Percentiles rank a stretch among this genome's conserved stretches.
phyloP scores from a whole-genome alignment of 345 rosid species.

The Corchorus capsularis region DNA sequence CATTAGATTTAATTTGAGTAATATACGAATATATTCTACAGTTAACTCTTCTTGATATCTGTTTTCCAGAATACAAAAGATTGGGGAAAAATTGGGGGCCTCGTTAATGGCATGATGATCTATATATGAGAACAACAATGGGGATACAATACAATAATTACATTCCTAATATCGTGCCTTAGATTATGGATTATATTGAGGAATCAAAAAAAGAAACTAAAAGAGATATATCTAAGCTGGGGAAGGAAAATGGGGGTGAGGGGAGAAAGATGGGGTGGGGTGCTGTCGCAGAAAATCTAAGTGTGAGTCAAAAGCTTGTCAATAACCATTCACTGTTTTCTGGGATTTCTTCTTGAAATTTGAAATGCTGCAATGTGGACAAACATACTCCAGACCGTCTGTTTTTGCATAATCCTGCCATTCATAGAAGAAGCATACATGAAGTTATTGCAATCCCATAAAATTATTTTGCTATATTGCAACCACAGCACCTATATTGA shows the following conservation, averaged over 20 bases:
- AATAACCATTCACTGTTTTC: conserved; percentile 70
- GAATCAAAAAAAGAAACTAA: conserved; percentile 3
- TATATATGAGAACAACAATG: conserved; percentile 50
- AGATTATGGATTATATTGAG: conserved; percentile 26
- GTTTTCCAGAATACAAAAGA: conserved; percentile 20
- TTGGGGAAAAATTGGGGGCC: conserved; percentile 16
- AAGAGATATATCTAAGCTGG: neutral
- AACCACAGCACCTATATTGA: neutral
- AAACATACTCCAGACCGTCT: conserved; percentile 92
- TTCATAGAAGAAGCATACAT: conserved; percentile 10
- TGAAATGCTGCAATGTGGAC: conserved; percentile 90
- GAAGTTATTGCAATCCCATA: conserved; percentile 1
- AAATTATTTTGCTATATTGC: neutral
- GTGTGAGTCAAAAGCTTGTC: conserved; percentile 25
- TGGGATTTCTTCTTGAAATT: conserved; percentile 90
- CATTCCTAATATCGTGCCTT: conserved; percentile 36
- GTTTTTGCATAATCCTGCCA: conserved; percentile 98
- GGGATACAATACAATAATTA: conserved; percentile 44
- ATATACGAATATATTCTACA: conserved; percentile 19
- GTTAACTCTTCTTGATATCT: conserved; percentile 8
- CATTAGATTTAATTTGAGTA: neutral
- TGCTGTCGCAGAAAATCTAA: neutral
- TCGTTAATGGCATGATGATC: conserved; percentile 29
- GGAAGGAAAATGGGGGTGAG: neutral
- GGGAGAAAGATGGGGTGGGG: neutral